Percentiles rank a stretch among this genome's conserved stretches.
Evolutionary conservation across 2,329 filamentous ascomycete species (phyloP).

Genomic region (Colletotrichum incanum): DNA sequence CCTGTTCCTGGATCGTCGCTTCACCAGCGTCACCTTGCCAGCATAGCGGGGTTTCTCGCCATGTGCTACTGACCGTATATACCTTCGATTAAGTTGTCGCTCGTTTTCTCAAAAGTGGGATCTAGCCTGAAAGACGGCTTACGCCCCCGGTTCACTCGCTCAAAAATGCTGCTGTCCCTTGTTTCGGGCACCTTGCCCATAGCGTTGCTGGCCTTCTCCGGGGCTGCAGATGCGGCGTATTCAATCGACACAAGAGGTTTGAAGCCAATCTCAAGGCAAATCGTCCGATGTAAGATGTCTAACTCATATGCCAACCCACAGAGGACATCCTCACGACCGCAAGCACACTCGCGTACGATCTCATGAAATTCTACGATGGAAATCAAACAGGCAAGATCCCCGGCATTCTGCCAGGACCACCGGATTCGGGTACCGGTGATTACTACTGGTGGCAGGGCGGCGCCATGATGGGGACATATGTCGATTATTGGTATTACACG

Average conservation of each 20-base stretch:
- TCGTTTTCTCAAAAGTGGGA: conserved; percentile 1
- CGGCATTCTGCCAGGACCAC: conserved; percentile 65
- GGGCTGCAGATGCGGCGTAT: conserved; percentile 24
- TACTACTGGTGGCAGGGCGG: conserved; percentile 80
- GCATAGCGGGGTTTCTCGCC: background rate
- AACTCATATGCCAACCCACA: conserved; percentile 36
- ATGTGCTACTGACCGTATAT: conserved; percentile 7
- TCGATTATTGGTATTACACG: conserved; percentile 77
- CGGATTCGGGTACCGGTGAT: conserved; percentile 52
- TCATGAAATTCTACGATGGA: conserved; percentile 64
- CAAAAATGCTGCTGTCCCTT: conserved; percentile 19
- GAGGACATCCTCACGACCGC: conserved; percentile 58
- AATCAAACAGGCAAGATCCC: conserved; percentile 61
- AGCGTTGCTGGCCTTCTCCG: conserved; percentile 23
- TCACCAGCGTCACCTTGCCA: background rate
- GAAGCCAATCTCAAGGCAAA: background rate
- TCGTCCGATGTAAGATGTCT: background rate
- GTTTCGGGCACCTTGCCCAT: conserved; percentile 19
- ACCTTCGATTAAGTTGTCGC: background rate
- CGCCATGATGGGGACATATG: conserved; percentile 73
- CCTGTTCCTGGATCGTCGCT: background rate
- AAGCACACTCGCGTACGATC: conserved; percentile 59
- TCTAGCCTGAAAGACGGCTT: conserved; percentile 8
- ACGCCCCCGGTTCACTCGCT: background rate
- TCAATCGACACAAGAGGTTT: conserved; percentile 39